Evolutionary conservation across 176 grass and related monocot genomes (phyloP).

Genomic region (Guadua angustifolia): DNA sequence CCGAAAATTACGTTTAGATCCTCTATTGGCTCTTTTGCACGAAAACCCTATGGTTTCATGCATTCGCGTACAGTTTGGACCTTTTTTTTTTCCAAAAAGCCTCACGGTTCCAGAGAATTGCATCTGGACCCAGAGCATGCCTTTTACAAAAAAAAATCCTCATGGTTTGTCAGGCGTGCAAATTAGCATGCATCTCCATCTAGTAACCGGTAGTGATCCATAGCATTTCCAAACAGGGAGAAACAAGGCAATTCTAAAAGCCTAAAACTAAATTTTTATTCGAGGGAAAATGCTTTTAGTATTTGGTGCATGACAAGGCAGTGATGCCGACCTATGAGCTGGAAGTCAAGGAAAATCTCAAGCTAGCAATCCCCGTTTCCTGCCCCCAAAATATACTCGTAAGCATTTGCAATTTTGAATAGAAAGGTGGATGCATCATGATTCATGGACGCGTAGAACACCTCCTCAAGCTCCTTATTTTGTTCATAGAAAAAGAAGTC

Average conservation of each 20-base stretch:
- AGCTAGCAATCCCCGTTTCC: slow-evolving; percentile 39
- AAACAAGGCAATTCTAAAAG: slow-evolving; percentile 12
- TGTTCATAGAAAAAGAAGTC: slow-evolving; percentile 9
- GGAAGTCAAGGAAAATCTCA: slow-evolving; percentile 49
- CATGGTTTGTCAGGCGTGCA: no score
- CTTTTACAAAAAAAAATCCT: no score
- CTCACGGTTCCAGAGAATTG: no score
- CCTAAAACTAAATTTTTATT: slow-evolving; percentile 20
- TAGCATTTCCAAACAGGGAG: slow-evolving; percentile 33
- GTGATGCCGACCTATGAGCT: slow-evolving; percentile 54
- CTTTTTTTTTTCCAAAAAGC: no score
- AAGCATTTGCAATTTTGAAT: background rate
- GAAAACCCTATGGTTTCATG: no score
- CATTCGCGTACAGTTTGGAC: no score
- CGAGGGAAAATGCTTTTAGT: slow-evolving; percentile 21
- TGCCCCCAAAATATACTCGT: background rate
- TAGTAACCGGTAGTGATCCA: slow-evolving; percentile 14
- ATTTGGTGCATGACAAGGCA: slow-evolving; percentile 62
- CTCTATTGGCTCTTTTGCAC: no score
- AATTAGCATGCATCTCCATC: no score
- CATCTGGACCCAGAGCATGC: no score
- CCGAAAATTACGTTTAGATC: no score
- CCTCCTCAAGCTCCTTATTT: background rate
- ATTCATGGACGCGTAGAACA: background rate
- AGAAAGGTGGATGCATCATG: background rate